Percentiles rank a stretch among this genome's conserved stretches.
Conservation (phyloP, 805 yeast species). For the Saturnispora sekii region DNA sequence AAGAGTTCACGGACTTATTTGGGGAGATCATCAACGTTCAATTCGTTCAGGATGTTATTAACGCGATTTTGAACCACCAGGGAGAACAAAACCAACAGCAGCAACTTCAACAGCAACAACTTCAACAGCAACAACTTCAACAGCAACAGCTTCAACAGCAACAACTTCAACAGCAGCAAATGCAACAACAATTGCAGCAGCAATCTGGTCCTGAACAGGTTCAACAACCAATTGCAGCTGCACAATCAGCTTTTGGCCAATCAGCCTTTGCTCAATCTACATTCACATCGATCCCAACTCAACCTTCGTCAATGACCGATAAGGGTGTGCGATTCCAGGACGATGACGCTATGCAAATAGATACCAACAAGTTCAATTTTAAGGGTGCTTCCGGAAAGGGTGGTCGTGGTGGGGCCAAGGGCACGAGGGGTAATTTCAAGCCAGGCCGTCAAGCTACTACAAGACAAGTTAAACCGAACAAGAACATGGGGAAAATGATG, state of each 20-base stretch:
- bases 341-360: conserved; percentile 16
- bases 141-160: conserved; percentile 17
- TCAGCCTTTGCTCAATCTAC: conserved; percentile 6
- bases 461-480: conserved; percentile 3
- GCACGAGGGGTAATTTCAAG: conserved; percentile 7
- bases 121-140: conserved; percentile 13
- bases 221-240: background rate
- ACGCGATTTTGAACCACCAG: conserved; percentile 40
- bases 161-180: conserved; percentile 12
- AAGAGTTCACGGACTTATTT: conserved; percentile 52
- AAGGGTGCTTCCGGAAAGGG: conserved; percentile 3
- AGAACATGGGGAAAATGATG: conserved; percentile 18
- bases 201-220: background rate
- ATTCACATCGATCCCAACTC: conserved; percentile 7
- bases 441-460: conserved; percentile 3
- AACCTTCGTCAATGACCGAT: conserved; percentile 6
- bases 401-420: background rate
- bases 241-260: conserved; percentile 2
- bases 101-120: conserved; percentile 14
- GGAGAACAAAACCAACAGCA: conserved; percentile 14
- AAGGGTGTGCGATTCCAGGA: conserved; percentile 26
- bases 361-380: conserved; percentile 2
- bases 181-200: conserved; percentile 1
- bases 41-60: conserved; percentile 48
- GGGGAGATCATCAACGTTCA: conserved; percentile 49